Evolutionary conservation across 768 basidiomycete genomes (phyloP), one percentile per base, ranked within the genome.

Genomic region (Aureoboletus auriporus): DNA sequence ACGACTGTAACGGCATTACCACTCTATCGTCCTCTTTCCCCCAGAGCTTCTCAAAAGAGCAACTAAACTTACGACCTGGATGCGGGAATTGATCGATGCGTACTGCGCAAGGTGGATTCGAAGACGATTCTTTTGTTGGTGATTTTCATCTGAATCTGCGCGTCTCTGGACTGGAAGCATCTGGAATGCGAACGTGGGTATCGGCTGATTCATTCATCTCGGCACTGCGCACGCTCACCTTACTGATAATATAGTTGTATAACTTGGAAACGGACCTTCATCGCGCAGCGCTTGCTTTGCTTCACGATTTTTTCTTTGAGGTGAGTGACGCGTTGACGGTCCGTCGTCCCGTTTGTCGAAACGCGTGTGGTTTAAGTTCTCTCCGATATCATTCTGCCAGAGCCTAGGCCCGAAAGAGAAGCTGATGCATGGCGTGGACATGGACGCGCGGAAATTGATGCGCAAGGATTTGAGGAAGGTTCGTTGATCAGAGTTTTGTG

Each of bases 71-170:
- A 23, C 20, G 20, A 23, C 20, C 20, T 83, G 50, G 73, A 68
- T 8, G 64, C 76, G 76, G 47, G 82, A 79, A 61, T 62, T 89
- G 51, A 60, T 90, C 20, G 20, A 4, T 23, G 20, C 20, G 20
- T 4, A 23, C 20, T 23, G 52, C 71, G 86, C 57, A 89, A 86
- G 40, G 85, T 86, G n/a, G n/a, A n/a, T 64, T 55, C 73, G 49
- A 75, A 75, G 16, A 73, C 86, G 53, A 74, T 85, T 33, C 80
- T 83, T 9, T 87, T 84, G 86, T 60, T 86, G n/a, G 34, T 82
- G 86, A 5, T 75, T 93, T 45, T 66, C 92, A 55, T 89, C 89
- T 66, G 71, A n/a, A n/a, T n/a, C n/a, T 91, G 33, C 34, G 83
- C 83, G 55, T 90, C 89, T 72, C 65, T 82, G 46, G 79, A 81